A percentile compares a stretch with the other conserved stretches of the same genome.
Evolutionary conservation across 176 grass and related monocot genomes (phyloP).

Genomic region (Raddia guianensis): DNA sequence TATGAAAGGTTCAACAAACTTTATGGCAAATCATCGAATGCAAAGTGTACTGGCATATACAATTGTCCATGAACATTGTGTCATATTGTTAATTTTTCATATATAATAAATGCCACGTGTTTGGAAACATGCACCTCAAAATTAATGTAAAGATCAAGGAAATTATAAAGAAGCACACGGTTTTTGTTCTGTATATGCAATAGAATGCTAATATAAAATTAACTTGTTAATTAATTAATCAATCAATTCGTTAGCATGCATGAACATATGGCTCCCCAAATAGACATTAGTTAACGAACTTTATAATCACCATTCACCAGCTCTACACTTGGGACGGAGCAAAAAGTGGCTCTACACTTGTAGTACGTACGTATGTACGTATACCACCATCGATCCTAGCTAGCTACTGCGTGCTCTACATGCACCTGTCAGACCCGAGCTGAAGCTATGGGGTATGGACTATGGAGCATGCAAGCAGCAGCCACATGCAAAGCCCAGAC

Average conservation of each 20-base stretch:
- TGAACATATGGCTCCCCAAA: background rate
- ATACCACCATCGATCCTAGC: background rate
- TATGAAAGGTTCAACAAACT: too few species aligned
- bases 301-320: background rate
- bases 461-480: background rate
- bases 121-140: background rate
- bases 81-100: too few species aligned
- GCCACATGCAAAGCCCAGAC: conserved; percentile 14
- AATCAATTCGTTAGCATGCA: background rate
- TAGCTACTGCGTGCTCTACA: background rate
- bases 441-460: background rate
- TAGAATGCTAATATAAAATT: too few species aligned
- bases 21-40: too few species aligned
- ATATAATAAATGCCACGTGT: background rate
- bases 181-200: too few species aligned
- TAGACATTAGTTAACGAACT: too few species aligned
- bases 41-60: too few species aligned
- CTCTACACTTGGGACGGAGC: background rate
- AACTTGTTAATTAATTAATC: background rate
- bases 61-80: too few species aligned
- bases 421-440: background rate
- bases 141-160: background rate
- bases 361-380: background rate
- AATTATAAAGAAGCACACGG: too few species aligned
- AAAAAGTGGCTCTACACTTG: background rate